A percentile compares a stretch with the other conserved stretches of the same genome.
These are phyloP conservation scores for Massariosphaeria phaeospora DNA, from an alignment of 495 filamentous ascomycete species.

Conservation along the genomic window DNA sequence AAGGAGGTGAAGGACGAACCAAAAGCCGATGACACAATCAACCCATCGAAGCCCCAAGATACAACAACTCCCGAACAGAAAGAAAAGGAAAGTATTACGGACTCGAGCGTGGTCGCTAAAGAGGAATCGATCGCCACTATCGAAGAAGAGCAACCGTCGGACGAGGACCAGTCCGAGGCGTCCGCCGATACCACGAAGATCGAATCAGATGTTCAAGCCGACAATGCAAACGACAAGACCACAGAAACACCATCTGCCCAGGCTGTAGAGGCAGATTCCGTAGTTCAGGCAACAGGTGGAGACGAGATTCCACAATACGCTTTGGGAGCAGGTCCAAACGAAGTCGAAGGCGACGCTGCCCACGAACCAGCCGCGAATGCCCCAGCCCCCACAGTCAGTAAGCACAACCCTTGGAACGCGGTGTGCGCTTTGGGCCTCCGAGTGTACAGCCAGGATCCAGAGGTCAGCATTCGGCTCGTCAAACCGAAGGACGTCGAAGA, in stretches of 20 bases:
- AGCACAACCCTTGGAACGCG: slow-evolving; percentile 32
- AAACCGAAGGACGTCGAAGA: slow-evolving; percentile 30
- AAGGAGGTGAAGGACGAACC: slow-evolving; percentile 12
- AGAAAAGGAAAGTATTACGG: not conserved
- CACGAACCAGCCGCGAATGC: slow-evolving; percentile 3
- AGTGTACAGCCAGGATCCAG: slow-evolving; percentile 27
- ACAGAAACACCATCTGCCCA: not conserved
- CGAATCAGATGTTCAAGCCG: too few relatives aligned
- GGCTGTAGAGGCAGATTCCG: not conserved
- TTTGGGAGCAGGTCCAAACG: not conserved
- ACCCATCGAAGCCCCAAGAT: not conserved
- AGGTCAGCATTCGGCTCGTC: slow-evolving; percentile 30
- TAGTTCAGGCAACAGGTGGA: not conserved
- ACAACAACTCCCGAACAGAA: not conserved
- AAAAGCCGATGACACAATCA: not conserved
- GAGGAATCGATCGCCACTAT: not conserved
- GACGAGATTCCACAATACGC: not conserved
- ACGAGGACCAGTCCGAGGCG: not conserved
- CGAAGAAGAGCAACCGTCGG: slow-evolving; percentile 6
- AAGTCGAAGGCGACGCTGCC: slow-evolving; percentile 10
- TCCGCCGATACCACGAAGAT: not conserved
- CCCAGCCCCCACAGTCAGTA: slow-evolving; percentile 11
- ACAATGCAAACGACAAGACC: not conserved
- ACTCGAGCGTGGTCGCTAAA: not conserved
- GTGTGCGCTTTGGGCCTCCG: slow-evolving; percentile 26